A percentile compares a stretch with the other conserved stretches of the same genome.
Evolutionary conservation across 2,329 filamentous ascomycete genomes (phyloP).

Genomic region (Pezizomycotina sp.): DNA sequence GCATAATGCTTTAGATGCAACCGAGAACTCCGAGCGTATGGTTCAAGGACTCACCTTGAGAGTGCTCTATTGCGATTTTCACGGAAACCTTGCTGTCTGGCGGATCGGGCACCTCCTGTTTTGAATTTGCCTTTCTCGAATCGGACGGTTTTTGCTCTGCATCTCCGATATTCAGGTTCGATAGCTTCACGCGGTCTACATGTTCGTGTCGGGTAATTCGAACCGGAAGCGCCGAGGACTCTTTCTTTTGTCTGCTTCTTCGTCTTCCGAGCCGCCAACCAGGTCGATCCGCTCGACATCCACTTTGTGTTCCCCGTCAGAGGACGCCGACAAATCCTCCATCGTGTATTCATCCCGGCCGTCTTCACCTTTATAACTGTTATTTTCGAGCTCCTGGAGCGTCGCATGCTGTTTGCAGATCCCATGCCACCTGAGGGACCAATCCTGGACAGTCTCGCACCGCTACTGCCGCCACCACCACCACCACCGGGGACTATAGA

Average conservation of each 20-base stretch:
- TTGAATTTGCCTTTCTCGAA: too few species aligned
- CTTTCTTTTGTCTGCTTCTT: conserved; percentile 10
- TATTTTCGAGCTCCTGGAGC: conserved; percentile 4
- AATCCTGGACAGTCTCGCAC: conserved; percentile 1
- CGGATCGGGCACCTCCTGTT: too few species aligned
- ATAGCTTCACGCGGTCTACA: conserved; percentile 21
- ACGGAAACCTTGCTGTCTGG: too few species aligned
- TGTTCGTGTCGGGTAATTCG: conserved; percentile 20
- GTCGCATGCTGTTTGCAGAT: background rate
- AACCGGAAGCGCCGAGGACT: conserved; percentile 10
- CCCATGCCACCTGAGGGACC: conserved; percentile 2
- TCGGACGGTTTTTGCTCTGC: too few species aligned
- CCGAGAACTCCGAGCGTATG: too few species aligned
- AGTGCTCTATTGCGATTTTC: too few species aligned
- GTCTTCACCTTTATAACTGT: conserved; percentile 9
- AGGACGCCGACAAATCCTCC: conserved; percentile 19
- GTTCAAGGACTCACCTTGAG: too few species aligned
- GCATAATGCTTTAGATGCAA: too few species aligned
- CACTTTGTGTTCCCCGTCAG: conserved; percentile 22
- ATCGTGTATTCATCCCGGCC: conserved; percentile 18
- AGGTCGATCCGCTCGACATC: conserved; percentile 24
- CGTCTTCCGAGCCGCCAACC: conserved; percentile 17
- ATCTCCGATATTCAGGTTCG: too few species aligned
- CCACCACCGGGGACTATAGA: conserved; percentile 16
- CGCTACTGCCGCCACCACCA: conserved; percentile 1